Conservation (phyloP, 768 basidiomycete genomes). For the Leccinellum albellum region DNA sequence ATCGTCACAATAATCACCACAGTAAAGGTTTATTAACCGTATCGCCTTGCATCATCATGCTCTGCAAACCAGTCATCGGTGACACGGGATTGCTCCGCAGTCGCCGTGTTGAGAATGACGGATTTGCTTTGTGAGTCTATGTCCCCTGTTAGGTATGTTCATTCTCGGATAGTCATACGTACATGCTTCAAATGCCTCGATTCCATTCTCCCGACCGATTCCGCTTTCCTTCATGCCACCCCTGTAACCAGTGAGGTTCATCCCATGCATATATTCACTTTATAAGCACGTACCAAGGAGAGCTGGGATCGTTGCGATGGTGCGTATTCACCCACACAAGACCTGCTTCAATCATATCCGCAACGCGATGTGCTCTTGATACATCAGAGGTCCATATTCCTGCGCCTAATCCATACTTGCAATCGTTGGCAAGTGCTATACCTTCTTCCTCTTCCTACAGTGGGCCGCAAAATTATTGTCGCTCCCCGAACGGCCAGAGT, state of each 20-base stretch:
- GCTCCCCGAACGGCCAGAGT: constrained; percentile 4
- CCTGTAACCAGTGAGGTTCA: constrained; percentile 40
- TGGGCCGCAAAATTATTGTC: background rate
- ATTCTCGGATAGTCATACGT: constrained; percentile 20
- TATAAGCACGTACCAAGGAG: constrained; percentile 59
- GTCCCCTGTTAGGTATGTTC: constrained; percentile 3
- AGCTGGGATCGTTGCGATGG: constrained; percentile 85
- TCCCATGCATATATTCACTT: background rate
- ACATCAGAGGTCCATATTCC: constrained; percentile 78
- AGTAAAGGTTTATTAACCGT: constrained; percentile 45
- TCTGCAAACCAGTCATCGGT: constrained; percentile 81
- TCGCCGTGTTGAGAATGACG: constrained; percentile 69
- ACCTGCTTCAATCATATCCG: constrained; percentile 67
- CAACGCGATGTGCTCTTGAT: constrained; percentile 71
- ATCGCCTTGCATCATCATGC: constrained; percentile 47
- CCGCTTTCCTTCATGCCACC: constrained; percentile 91
- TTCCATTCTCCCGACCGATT: constrained; percentile 81
- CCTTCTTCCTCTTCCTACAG: constrained; percentile 61
- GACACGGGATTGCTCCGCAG: constrained; percentile 50
- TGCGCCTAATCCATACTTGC: constrained; percentile 77
- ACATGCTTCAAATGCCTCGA: constrained; percentile 81
- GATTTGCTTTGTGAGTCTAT: constrained; percentile 86
- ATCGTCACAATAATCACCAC: background rate
- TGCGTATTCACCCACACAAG: constrained; percentile 88
- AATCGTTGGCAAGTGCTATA: constrained; percentile 65